A percentile compares a stretch with the other conserved stretches of the same genome.
Conservation (phyloP, 2,329 filamentous ascomycete species). For the Pseudogymnoascus sp. region DNA sequence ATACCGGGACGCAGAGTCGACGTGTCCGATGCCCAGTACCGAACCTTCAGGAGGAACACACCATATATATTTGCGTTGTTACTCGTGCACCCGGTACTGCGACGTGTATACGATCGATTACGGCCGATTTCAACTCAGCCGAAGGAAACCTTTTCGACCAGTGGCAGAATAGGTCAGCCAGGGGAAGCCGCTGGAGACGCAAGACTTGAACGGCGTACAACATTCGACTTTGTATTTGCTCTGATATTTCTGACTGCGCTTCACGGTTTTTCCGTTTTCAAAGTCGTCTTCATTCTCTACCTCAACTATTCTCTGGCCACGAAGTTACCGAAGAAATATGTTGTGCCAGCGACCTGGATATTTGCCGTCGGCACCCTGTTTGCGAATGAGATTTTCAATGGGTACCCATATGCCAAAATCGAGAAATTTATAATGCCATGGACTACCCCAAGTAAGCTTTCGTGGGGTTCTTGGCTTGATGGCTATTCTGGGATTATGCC, state of each 20-base stretch:
- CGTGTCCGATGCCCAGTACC: slow-evolving; percentile 82
- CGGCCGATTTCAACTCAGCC: slow-evolving; percentile 18
- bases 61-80: slow-evolving; percentile 71
- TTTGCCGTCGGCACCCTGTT: slow-evolving; percentile 86
- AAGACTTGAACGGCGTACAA: slow-evolving; percentile 60
- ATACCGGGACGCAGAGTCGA: slow-evolving; percentile 89
- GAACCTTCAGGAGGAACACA: slow-evolving; percentile 75
- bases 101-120: slow-evolving; percentile 58
- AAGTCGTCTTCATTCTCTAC: slow-evolving; percentile 72
- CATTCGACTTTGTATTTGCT: slow-evolving; percentile 79
- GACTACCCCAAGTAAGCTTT: slow-evolving; percentile 12
- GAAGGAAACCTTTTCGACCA: slow-evolving; percentile 3
- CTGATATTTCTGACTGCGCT: slow-evolving; percentile 68
- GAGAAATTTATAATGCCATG: slow-evolving; percentile 42
- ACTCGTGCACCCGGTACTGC: slow-evolving; percentile 69
- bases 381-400: slow-evolving; percentile 74
- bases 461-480: slow-evolving; percentile 67
- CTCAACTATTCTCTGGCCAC: slow-evolving; percentile 77
- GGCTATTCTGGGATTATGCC: slow-evolving; percentile 73
- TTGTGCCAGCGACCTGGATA: slow-evolving; percentile 74
- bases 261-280: slow-evolving; percentile 78
- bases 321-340: slow-evolving; percentile 57
- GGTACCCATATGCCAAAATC: slow-evolving; percentile 65
- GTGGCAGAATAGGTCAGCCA: slow-evolving; percentile 12
- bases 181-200: slow-evolving; percentile 39